Conservation (phyloP, 768 basidiomycete species). For the Amylocystis lapponica region DNA sequence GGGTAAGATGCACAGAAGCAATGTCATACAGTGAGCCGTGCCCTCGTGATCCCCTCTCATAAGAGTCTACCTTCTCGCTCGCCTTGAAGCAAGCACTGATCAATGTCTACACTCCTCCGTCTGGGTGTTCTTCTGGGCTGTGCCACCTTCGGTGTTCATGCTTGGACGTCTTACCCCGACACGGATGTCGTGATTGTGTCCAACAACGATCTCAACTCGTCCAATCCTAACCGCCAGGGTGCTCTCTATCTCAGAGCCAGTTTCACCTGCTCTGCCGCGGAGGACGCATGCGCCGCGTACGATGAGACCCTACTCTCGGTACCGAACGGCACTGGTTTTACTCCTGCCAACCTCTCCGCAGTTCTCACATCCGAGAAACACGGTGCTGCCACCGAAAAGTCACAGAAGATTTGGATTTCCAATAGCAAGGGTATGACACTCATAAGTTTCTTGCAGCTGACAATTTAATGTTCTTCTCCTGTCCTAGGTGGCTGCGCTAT, state of each 20-base stretch:
- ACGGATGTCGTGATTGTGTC: conserved; percentile 4
- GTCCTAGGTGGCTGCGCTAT: background rate
- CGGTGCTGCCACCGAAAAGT: background rate
- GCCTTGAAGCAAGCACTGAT: too few species aligned
- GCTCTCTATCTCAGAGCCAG: conserved; percentile 1
- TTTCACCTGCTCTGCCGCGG: conserved; percentile 1
- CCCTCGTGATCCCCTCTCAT: too few species aligned
- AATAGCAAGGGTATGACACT: background rate
- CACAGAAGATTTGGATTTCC: conserved; percentile 1
- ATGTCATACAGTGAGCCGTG: too few species aligned
- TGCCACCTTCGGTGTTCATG: too few species aligned
- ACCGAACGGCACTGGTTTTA: conserved; percentile 1
- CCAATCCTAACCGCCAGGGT: background rate
- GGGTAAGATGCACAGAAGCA: too few species aligned
- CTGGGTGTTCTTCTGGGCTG: too few species aligned
- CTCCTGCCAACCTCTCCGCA: background rate
- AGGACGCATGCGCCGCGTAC: conserved; percentile 1
- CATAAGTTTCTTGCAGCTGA: background rate
- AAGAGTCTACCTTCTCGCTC: too few species aligned
- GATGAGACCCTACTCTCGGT: conserved; percentile 2
- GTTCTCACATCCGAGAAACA: conserved; percentile 2
- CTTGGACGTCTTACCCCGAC: conserved; percentile 2
- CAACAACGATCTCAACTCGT: conserved; percentile 7
- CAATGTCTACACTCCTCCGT: too few species aligned
- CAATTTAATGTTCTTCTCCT: background rate